Conservation (phyloP, 371 early-diverging fungal genomes). For the Globomyces sp. region DNA sequence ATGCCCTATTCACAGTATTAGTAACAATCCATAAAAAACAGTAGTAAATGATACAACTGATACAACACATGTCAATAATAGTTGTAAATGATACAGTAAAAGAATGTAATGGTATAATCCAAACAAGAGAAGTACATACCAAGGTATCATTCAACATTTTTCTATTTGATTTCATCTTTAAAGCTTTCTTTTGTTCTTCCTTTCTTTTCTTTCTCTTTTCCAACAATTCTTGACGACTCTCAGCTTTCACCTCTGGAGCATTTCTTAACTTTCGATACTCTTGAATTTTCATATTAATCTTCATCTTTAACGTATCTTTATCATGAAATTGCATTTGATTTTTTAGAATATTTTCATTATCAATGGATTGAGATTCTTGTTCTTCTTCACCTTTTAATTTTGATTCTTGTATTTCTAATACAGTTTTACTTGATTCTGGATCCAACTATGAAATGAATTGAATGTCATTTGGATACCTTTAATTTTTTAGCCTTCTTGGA, state of each 20-base stretch:
- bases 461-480: not conserved
- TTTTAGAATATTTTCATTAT: not conserved
- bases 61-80: no score
- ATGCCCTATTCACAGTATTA: conserved; percentile 4
- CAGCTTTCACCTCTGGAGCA: conserved; percentile 45
- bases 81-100: no score
- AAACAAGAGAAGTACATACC: conserved; percentile 14
- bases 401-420: conserved; percentile 52
- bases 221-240: conserved; percentile 68
- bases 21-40: not conserved
- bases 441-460: not conserved
- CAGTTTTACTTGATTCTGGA: not conserved
- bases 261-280: conserved; percentile 12
- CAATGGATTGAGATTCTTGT: conserved; percentile 25
- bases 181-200: conserved; percentile 64
- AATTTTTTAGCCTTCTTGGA: conserved; percentile 76
- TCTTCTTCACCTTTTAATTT: conserved; percentile 38
- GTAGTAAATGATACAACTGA: no score
- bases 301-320: conserved; percentile 18
- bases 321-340: no score
- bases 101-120: not conserved
- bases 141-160: conserved; percentile 25
- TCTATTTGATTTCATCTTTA: conserved; percentile 33
- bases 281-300: conserved; percentile 22
- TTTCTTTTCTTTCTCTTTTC: conserved; percentile 75